Evolutionary conservation across 2,329 filamentous ascomycete species (phyloP).

Genomic region (Pyrenophora tritici-repentis): DNA sequence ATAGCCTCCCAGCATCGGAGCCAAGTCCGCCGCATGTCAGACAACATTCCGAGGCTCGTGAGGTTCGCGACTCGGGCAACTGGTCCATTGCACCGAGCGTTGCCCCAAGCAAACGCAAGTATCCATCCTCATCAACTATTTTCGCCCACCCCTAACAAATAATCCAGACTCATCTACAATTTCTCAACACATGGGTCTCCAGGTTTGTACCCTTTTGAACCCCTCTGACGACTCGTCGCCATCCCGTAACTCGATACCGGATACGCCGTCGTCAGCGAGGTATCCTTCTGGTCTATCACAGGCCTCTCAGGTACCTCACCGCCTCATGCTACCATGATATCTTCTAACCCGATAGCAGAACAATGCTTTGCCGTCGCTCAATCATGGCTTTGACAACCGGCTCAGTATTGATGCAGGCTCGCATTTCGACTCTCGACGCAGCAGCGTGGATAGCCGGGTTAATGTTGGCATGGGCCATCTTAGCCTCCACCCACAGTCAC

Average conservation of each 20-base stretch:
- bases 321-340: too few relatives aligned
- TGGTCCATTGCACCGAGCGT: constrained; percentile 65
- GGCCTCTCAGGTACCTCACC: constrained; percentile 28
- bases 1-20: constrained; percentile 38
- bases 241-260: constrained; percentile 49
- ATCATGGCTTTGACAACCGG: constrained; percentile 57
- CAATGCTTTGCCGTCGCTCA: constrained; percentile 60
- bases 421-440: constrained; percentile 66
- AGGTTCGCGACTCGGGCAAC: constrained; percentile 62
- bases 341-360: constrained; percentile 33
- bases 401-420: constrained; percentile 56
- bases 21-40: constrained; percentile 40
- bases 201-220: constrained; percentile 56
- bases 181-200: constrained; percentile 53
- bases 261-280: constrained; percentile 49
- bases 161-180: constrained; percentile 49
- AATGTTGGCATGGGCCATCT: constrained; percentile 73
- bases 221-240: constrained; percentile 56
- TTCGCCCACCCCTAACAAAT: constrained; percentile 18
- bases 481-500: constrained; percentile 68
- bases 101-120: constrained; percentile 61
- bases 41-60: constrained; percentile 51
- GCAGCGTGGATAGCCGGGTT: constrained; percentile 80
- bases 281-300: constrained; percentile 40
- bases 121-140: neutral